Evolutionary conservation across 208 protist species (phyloP), one percentile per base, ranked within the genome.

Genomic region (Novymonas esmeraldas): DNA sequence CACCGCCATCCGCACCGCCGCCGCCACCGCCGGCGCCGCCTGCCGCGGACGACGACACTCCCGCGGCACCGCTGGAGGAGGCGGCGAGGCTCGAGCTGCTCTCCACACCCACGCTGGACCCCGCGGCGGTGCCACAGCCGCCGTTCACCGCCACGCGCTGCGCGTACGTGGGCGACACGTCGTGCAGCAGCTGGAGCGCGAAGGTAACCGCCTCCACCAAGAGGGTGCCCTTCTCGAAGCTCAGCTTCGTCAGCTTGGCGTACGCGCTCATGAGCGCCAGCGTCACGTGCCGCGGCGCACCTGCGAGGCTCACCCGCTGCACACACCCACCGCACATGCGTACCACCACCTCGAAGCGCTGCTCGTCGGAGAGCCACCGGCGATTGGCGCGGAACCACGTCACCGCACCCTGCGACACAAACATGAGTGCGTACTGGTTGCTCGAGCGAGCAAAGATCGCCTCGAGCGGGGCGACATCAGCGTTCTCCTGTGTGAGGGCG

Each of bases 341-440:
- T 9, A 89, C 81, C 51, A 93, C 75, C 31, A 78, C 74, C 50
- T 81, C 67, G 44, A 85, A 65, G 11, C 78, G 64, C 49, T 42
- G 65, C 39, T 72, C 64, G 3, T 70, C 41, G 36, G 63, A 78
- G 38, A 94, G 68, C 70, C 76, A 86, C 60, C 84, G 77, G 28
- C 71, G 64, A 49, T 86, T 82, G 14, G 70, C 66, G 42, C 80
- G 93, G 64, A 87, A 92, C 84, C 84, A 92, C 46, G 60, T 45
- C 16, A 93, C 78, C n/a, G 87, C 51, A 20, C 79, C 79, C 64
- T 94, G 91, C 22, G 87, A 74, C 24, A 77, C 82, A 55, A 92
- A 94, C 16, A 93, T 68, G 1, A 96, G 79, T 1, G 83, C 79
- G 70, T 95, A 95, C 58, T 90, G 84, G 62, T 78, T 94, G 42